These are phyloP conservation scores for Ustilago curta DNA, from an alignment of 1,284 basidiomycete species.

Conservation along the genomic window DNA sequence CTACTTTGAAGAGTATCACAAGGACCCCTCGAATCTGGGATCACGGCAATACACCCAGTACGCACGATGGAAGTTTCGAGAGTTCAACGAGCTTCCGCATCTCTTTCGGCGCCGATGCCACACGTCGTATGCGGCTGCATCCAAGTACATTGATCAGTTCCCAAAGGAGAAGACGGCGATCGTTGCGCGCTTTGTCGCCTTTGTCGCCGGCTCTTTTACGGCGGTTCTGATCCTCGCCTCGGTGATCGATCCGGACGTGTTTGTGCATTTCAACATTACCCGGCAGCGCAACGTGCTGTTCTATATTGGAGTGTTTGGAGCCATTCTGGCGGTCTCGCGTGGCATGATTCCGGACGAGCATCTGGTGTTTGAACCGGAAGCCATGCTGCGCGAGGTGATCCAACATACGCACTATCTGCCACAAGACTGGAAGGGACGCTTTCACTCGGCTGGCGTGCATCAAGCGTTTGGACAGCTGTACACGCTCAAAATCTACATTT, in stretches of 20 bases:
- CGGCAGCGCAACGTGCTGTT: conserved; percentile 91
- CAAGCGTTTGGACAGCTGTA: conserved; percentile 61
- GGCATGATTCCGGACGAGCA: conserved; percentile 97
- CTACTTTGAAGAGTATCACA: conserved; percentile 99
- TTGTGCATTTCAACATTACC: conserved; percentile 93
- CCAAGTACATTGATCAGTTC: conserved; percentile 96
- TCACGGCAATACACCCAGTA: conserved; percentile 91
- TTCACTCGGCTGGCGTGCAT: conserved; percentile 77
- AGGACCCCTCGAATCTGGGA: conserved; percentile 93
- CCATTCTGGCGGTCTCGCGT: conserved; percentile 85
- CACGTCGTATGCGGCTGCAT: conserved; percentile 87
- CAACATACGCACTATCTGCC: conserved; percentile 96
- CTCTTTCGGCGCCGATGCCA: conserved; percentile 87
- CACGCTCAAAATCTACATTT: conserved; percentile 73
- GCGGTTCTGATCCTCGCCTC: conserved; percentile 92
- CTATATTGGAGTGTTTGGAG: conserved; percentile 88
- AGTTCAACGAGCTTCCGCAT: conserved; percentile 98
- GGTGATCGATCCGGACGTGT: conserved; percentile 84
- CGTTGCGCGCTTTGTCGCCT: conserved; percentile 91
- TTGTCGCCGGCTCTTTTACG: conserved; percentile 94
- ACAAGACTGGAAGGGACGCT: conserved; percentile 84
- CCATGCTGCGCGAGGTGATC: conserved; percentile 89
- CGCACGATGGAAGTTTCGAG: conserved; percentile 97
- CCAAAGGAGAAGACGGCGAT: conserved; percentile 92
- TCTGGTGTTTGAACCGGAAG: conserved; percentile 88